These are phyloP conservation scores for Seiridium cupressi DNA, from an alignment of 2,329 filamentous ascomycete genomes.

Conservation along the genomic window DNA sequence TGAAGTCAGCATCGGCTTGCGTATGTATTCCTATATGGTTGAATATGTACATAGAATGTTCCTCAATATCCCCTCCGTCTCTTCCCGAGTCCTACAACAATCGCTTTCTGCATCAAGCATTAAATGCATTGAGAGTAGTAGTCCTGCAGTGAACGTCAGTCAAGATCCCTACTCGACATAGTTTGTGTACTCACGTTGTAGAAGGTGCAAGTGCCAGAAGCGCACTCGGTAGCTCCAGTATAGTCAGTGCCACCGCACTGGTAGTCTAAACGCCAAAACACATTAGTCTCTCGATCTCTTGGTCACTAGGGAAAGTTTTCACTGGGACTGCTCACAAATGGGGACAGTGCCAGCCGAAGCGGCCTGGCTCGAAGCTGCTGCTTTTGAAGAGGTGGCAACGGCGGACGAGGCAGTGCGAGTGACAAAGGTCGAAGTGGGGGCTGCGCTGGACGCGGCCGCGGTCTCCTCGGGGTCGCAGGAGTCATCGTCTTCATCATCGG, in stretches of 20 bases:
- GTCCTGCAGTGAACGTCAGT: neutral
- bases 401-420: neutral
- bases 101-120: neutral
- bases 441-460: neutral
- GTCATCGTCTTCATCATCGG: neutral
- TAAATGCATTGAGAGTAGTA: conserved; percentile 8
- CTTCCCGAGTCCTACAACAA: no score
- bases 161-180: no score
- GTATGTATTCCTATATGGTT: no score
- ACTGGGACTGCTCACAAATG: neutral
- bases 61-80: no score
- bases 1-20: no score
- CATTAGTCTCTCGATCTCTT: no score
- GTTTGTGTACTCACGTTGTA: neutral
- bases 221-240: neutral
- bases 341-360: neutral
- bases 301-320: no score
- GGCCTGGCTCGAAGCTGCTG: neutral
- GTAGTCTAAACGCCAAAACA: no score
- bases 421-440: neutral
- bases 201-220: neutral
- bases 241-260: neutral
- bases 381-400: neutral
- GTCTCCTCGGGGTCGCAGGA: neutral
- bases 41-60: no score